Base-by-base conservation (phyloP, 768 basidiomycete species). In the Gautieria morchelliformis region DNA sequence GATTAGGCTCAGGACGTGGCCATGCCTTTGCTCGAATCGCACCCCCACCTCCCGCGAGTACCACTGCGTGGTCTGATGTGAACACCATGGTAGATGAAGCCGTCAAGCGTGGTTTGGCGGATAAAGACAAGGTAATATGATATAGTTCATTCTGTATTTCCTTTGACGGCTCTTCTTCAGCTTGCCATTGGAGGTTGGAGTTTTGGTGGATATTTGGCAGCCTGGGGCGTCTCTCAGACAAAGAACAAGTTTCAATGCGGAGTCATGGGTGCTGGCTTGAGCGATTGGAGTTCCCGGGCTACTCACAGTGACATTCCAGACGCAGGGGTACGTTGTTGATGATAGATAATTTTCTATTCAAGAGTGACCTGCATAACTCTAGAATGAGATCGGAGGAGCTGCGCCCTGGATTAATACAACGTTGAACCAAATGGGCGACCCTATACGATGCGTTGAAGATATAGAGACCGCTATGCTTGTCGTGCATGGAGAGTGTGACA, bases 211-310 rank as follows among this genome's bases (percentile, higher is more conserved):
- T 61, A 59, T 49, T 35, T 61, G 32, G 53, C 58, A 4, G 58
- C 60, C 5, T 61, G 60, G 52, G 58, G 60, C 20, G 53, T 58
- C 58, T 58, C 27, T 22, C 60, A 59, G 32, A 61, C 58, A 14
- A 61, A 61, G 47, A 49, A 58, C 30, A 42, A 54, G 27, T 61
- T 53, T 52, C 53, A 55, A 44, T 58, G 58, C 19, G 60, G 24
- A 19, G 45, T 58, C 4, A 59, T 59, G 58, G 58, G 52, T 19
- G 58, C 45, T 17, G 60, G 60, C 3, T 33, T 61, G 10, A 51
- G 45, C 27, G 60, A 61, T 27, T 61, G 60, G 60, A 58, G 58
- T 17, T 17, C 48, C 6, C 30, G 55, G 52, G 19, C 50, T 20
- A 45, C 22, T 14, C 48, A 59, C 19, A 52, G 40, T 27, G 60